Percentiles rank a stretch among this genome's conserved stretches.
Evolutionary conservation across 176 grass and related monocot species (phyloP).

Genomic region (Alloteropsis semialata): DNA sequence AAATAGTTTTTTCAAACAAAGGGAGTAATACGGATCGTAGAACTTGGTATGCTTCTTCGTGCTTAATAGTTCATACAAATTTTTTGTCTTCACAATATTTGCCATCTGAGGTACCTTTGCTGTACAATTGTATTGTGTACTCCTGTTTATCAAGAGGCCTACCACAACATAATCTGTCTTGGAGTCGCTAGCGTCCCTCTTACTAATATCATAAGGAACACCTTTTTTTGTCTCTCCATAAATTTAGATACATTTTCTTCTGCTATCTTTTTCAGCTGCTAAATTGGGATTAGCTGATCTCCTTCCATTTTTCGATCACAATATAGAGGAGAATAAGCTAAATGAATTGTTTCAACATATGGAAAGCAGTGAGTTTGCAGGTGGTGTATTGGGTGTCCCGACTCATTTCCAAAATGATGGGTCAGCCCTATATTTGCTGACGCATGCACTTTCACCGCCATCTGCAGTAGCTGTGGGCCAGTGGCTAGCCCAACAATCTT

Average conservation of each 20-base stretch:
- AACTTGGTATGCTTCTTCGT: not conserved
- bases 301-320: slow-evolving; percentile 67
- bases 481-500: slow-evolving; percentile 53
- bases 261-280: slow-evolving; percentile 50
- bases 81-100: not conserved
- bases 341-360: slow-evolving; percentile 38
- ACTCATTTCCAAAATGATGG: slow-evolving; percentile 95
- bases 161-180: slow-evolving; percentile 4
- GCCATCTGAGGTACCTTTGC: not conserved
- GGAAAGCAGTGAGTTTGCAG: slow-evolving; percentile 31
- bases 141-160: slow-evolving; percentile 9
- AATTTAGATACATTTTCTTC: slow-evolving; percentile 5
- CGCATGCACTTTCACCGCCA: slow-evolving; percentile 68
- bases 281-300: slow-evolving; percentile 37
- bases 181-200: not conserved
- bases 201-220: not conserved
- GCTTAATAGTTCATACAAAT: not conserved
- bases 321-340: slow-evolving; percentile 37
- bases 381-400: slow-evolving; percentile 63
- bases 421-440: slow-evolving; percentile 71
- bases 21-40: not conserved
- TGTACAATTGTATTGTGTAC: not conserved
- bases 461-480: slow-evolving; percentile 55
- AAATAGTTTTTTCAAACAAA: not conserved
- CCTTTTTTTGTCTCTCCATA: not conserved